Conservation (phyloP, 352 stramenopile species). For the Thraustochytrium striatum region DNA sequence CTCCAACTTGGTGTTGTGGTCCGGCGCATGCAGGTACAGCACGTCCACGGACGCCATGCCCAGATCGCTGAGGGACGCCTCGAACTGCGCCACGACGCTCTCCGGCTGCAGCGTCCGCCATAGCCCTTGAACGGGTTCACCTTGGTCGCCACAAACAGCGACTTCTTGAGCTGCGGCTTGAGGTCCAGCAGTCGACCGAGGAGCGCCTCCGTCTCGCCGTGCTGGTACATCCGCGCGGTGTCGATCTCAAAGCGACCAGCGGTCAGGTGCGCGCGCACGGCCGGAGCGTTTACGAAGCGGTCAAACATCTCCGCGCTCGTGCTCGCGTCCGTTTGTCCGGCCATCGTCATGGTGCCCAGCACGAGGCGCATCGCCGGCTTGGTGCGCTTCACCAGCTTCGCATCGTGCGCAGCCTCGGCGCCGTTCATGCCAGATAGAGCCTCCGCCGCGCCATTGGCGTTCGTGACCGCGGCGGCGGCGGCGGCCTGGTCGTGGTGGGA, state of each 20-base stretch:
- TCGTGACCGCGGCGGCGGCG: background rate
- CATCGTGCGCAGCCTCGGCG: background rate
- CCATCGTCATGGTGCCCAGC: constrained; percentile 59
- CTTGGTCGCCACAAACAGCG: constrained; percentile 59
- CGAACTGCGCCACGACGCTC: constrained; percentile 60
- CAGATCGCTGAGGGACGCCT: constrained; percentile 59
- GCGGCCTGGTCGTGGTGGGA: background rate
- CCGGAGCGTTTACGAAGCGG: constrained; percentile 41
- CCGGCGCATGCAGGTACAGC: constrained; percentile 72
- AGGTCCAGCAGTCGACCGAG: too few species aligned
- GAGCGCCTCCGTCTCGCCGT: constrained; percentile 51
- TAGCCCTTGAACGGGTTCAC: constrained; percentile 60
- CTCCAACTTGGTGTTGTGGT: constrained; percentile 61
- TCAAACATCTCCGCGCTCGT: constrained; percentile 50
- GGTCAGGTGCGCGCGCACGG: constrained; percentile 30
- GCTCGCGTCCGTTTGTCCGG: constrained; percentile 24
- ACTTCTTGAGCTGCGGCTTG: background rate
- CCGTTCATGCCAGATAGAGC: background rate
- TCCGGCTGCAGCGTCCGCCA: constrained; percentile 58
- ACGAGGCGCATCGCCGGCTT: constrained; percentile 46
- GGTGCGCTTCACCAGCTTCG: background rate
- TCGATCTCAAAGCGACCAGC: constrained; percentile 53
- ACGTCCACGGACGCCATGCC: constrained; percentile 56
- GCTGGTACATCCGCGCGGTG: constrained; percentile 58
- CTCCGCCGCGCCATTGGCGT: background rate